A percentile compares a stretch with the other conserved stretches of the same genome.
Evolutionary conservation across 495 filamentous ascomycete species (phyloP).

Genomic region (Staphylotrichum longicolle): DNA sequence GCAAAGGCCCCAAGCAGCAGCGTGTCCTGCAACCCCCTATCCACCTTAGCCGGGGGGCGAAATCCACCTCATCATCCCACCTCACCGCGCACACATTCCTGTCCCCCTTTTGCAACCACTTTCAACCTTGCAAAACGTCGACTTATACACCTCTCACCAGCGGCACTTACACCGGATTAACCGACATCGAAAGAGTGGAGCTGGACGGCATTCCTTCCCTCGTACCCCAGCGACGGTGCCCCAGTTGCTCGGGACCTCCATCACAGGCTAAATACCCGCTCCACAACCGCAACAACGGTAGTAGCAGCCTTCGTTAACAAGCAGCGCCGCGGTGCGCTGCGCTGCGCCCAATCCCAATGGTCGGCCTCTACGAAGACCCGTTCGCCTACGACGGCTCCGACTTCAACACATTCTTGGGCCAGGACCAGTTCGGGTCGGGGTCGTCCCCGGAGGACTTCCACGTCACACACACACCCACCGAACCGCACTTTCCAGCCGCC

Average conservation of each 20-base stretch:
- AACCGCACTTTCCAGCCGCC: conserved; percentile 13
- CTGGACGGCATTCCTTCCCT: conserved; percentile 18
- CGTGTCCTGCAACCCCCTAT: not conserved
- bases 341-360: conserved; percentile 12
- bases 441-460: conserved; percentile 20
- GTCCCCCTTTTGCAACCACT: not conserved
- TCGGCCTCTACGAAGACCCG: conserved; percentile 23
- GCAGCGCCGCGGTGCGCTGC: not conserved
- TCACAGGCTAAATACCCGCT: conserved; percentile 28
- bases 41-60: not conserved
- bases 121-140: not conserved
- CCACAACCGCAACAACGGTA: conserved; percentile 21
- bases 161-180: conserved; percentile 5
- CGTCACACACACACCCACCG: conserved; percentile 13
- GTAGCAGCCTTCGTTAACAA: not conserved
- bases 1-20: not conserved
- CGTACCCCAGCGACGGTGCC: conserved; percentile 10
- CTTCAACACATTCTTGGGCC: conserved; percentile 6
- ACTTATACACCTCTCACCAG: conserved; percentile 6
- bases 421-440: conserved; percentile 2
- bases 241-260: conserved; percentile 16
- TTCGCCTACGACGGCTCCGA: conserved; percentile 25
- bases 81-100: not conserved
- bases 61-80: conserved; percentile 5
- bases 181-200: conserved; percentile 21